Evolutionary conservation across 2,329 filamentous ascomycete genomes (phyloP), one percentile per base, ranked within the genome.

Genomic region (Paracamarosporium sp.): DNA sequence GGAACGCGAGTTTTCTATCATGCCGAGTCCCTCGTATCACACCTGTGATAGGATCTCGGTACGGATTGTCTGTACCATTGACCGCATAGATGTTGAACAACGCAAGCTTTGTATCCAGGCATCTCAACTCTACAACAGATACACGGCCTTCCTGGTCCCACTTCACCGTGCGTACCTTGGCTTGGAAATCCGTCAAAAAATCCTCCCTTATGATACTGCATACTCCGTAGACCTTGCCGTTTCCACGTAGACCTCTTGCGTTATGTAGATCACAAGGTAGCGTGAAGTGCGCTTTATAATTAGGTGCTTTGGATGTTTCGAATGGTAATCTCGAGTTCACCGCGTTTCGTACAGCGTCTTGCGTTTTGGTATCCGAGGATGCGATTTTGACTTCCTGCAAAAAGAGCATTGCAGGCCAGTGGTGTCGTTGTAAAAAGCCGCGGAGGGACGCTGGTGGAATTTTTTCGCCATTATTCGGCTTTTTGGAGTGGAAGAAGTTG

Each of bases 111-210:
- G 61, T 62, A 9, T 50, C 22, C 1, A 36, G 22, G 2, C 50
- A 48, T 1, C 4, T 47, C 20, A 75, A 72, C 64, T 83, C 79
- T 12, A 81, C 73, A 22, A 85, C 71, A n/a, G 79, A 74, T 5
- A 85, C 75, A 0, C 83, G 77, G 3, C 83, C 83, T 75, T 86
- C 83, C 1, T 71, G 62, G 53, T 86, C 83, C 83, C 82, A 86
- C 9, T 76, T 68, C 0, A 83, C 81, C 0, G 73, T 76, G 7
- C 79, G 73, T 0, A 67, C 15, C 5, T 50, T 50, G 28, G 62
- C 24, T 0, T 47, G 30, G 35, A 57, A 65, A 0, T 12, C 33
- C 1, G 47, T 15, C 50, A 47, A 48, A 30, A 83, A 78, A 61
- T 84, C 81, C 11, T 74, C 67, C 2, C 82, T 76, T 13, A 85